These are phyloP conservation scores for Stentor coeruleus DNA, from an alignment of 73 alveolate species.

Conservation along the genomic window DNA sequence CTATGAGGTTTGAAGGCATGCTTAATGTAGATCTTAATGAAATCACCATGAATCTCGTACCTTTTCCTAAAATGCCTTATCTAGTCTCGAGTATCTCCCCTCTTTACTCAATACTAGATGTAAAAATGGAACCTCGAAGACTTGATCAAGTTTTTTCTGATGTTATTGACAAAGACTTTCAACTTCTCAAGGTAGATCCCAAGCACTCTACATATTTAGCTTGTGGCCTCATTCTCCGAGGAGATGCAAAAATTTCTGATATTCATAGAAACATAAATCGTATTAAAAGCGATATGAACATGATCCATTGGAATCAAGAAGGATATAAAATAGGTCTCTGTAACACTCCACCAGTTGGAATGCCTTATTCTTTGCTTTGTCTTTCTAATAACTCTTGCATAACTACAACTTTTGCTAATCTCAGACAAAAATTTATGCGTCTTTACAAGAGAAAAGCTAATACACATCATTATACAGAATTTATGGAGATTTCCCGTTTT, in stretches of 20 bases:
- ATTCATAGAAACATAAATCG: constrained; percentile 81
- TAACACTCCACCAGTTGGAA: constrained; percentile 89
- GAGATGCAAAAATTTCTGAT: constrained; percentile 94
- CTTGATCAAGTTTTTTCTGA: constrained; percentile 92
- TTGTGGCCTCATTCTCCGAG: constrained; percentile 94
- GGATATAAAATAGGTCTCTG: constrained; percentile 98
- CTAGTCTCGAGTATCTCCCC: constrained; percentile 95
- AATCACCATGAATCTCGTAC: constrained; percentile 99
- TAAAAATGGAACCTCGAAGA: constrained; percentile 92
- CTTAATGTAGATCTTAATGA: constrained; percentile 98
- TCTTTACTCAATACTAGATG: constrained; percentile 87
- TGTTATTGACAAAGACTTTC: constrained; percentile 83
- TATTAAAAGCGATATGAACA: constrained; percentile 72
- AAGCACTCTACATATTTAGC: constrained; percentile 87
- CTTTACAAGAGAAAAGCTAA: constrained; percentile 89
- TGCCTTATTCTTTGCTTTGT: constrained; percentile 88
- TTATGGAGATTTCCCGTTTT: constrained; percentile 75
- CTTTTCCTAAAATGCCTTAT: constrained; percentile 98
- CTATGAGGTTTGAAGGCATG: constrained; percentile 99
- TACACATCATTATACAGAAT: constrained; percentile 88
- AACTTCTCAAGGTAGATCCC: constrained; percentile 86
- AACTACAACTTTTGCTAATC: constrained; percentile 52
- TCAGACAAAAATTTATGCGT: constrained; percentile 70
- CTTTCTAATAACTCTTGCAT: constrained; percentile 82
- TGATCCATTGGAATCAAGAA: constrained; percentile 90